A percentile compares a stretch with the other conserved stretches of the same genome.
Conservation (phyloP, 495 filamentous ascomycete genomes). For the Aspergillus affinis region DNA sequence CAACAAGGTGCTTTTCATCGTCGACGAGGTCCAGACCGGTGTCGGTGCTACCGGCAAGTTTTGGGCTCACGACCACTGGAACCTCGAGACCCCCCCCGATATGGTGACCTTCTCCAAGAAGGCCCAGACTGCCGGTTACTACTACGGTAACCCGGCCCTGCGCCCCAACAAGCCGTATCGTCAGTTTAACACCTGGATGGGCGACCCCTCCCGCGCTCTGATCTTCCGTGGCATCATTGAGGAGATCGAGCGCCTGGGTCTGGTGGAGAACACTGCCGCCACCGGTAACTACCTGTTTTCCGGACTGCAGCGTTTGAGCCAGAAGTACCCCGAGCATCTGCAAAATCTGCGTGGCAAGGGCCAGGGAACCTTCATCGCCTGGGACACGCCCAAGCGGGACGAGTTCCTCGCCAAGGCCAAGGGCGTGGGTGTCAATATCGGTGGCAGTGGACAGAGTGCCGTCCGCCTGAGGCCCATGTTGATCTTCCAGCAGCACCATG, state of each 20-base stretch:
- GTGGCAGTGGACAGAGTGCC: slow-evolving; percentile 77
- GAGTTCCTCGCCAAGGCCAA: slow-evolving; percentile 75
- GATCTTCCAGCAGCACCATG: slow-evolving; percentile 93
- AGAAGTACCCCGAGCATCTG: slow-evolving; percentile 80
- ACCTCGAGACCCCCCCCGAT: slow-evolving; percentile 79
- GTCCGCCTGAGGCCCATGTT: slow-evolving; percentile 93
- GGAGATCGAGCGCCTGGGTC: slow-evolving; percentile 77
- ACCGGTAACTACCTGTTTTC: slow-evolving; percentile 83
- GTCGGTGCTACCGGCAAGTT: slow-evolving; percentile 91
- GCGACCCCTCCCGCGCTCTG: slow-evolving; percentile 86
- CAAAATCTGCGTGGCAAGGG: slow-evolving; percentile 90
- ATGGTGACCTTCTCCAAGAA: slow-evolving; percentile 99
- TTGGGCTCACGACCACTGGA: slow-evolving; percentile 99
- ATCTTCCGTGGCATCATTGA: slow-evolving; percentile 90
- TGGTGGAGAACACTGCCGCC: slow-evolving; percentile 77
- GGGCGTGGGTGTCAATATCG: slow-evolving; percentile 86
- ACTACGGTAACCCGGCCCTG: slow-evolving; percentile 82
- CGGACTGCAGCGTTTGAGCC: slow-evolving; percentile 65
- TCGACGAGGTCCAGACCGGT: slow-evolving; percentile 98
- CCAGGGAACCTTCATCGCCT: slow-evolving; percentile 96
- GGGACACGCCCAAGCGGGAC: slow-evolving; percentile 84
- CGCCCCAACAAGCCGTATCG: slow-evolving; percentile 99
- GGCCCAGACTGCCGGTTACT: slow-evolving; percentile 97
- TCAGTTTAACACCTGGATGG: slow-evolving; percentile 99
- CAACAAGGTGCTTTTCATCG: slow-evolving; percentile 87